Evolutionary conservation across 1,284 basidiomycete species (phyloP).

Genomic region (Trichosporon sp.): DNA sequence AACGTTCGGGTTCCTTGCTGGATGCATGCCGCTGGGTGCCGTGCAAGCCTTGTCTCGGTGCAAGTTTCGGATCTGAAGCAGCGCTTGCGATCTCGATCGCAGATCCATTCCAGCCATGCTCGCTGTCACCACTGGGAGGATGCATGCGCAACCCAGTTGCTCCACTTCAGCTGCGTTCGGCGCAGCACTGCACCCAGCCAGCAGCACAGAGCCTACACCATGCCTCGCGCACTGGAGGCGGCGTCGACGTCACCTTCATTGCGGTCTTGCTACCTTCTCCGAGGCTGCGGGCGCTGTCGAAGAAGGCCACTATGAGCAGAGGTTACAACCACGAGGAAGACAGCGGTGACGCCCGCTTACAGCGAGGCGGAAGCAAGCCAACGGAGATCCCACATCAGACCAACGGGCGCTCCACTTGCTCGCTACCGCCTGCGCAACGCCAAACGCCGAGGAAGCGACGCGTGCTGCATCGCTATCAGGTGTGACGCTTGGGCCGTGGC

Average conservation of each 20-base stretch:
- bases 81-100: background rate
- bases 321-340: too few species aligned
- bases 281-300: background rate
- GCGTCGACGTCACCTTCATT: background rate
- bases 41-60: too few species aligned
- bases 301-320: too few species aligned
- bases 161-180: too few species aligned
- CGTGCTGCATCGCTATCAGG: conserved; percentile 13
- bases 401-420: background rate
- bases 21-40: background rate
- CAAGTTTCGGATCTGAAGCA: background rate
- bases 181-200: too few species aligned
- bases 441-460: background rate
- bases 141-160: too few species aligned
- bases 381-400: too few species aligned
- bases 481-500: conserved; percentile 1
- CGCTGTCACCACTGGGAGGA: too few species aligned
- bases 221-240: too few species aligned
- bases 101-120: background rate
- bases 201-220: too few species aligned
- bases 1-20: background rate
- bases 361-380: background rate
- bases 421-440: background rate
- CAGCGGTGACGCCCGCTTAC: too few species aligned
- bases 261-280: too few species aligned